phyloP scores from a whole-genome alignment of 1,284 basidiomycete genomes.

The Salmacisia buchloeana region DNA sequence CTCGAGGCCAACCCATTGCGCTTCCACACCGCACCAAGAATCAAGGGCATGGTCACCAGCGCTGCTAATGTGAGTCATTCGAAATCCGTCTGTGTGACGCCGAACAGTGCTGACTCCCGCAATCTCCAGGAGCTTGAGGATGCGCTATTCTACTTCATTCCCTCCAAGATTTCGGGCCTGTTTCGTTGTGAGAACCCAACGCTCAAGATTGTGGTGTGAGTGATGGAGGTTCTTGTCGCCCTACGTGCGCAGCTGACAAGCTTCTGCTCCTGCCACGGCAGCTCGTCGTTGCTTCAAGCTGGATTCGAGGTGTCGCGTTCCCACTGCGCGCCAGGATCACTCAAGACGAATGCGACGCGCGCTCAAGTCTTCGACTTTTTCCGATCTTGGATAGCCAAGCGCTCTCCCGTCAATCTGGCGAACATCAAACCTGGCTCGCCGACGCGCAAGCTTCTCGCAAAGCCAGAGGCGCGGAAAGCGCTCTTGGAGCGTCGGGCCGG shows the following conservation, averaged over 20 bases:
- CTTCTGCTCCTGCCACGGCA: too few relatives aligned
- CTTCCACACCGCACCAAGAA: constrained; percentile 75
- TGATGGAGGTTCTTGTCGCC: constrained; percentile 25
- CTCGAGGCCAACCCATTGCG: constrained; percentile 56
- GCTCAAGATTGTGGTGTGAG: constrained; percentile 5
- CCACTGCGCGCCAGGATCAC: constrained; percentile 77
- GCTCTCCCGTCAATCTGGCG: constrained; percentile 74
- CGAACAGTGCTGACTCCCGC: not conserved
- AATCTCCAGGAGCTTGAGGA: constrained; percentile 63
- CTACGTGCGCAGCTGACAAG: too few relatives aligned
- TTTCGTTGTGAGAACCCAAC: constrained; percentile 63
- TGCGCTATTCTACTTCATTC: constrained; percentile 85
- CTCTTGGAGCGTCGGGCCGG: constrained; percentile 55
- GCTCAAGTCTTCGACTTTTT: constrained; percentile 73
- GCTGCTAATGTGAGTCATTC: constrained; percentile 60
- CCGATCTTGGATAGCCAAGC: constrained; percentile 65
- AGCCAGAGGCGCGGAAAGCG: constrained; percentile 54
- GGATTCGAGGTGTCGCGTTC: constrained; percentile 81
- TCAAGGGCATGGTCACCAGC: constrained; percentile 90
- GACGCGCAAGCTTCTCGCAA: constrained; percentile 61
- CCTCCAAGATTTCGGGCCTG: constrained; percentile 69
- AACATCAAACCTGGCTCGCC: constrained; percentile 59
- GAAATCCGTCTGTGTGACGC: not conserved
- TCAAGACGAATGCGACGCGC: constrained; percentile 80
- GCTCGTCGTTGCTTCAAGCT: constrained; percentile 80